Conservation (phyloP, 495 filamentous ascomycete genomes). For the Podospora bellae-mahoneyi region DNA sequence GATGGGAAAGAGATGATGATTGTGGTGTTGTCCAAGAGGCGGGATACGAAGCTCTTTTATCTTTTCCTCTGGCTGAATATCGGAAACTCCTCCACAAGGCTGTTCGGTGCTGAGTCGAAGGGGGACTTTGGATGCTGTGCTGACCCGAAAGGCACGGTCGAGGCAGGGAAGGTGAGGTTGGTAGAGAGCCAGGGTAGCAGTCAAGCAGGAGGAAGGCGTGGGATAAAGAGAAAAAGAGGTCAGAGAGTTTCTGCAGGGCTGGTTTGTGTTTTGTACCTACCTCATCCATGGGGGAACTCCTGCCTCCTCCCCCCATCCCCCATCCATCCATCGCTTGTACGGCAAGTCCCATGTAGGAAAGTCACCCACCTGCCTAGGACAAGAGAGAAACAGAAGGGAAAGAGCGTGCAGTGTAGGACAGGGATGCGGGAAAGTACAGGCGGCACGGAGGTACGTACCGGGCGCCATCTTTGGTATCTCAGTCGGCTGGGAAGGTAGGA, state of each 20-base stretch:
- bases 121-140: background rate
- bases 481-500: conserved; percentile 3
- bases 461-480: conserved; percentile 5
- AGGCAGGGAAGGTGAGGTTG: conserved; percentile 8
- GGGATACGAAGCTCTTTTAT: conserved; percentile 20
- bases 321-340: background rate
- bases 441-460: conserved; percentile 26
- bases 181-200: conserved; percentile 11
- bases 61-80: conserved; percentile 1
- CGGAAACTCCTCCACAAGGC: conserved; percentile 12
- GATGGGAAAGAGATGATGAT: conserved; percentile 10
- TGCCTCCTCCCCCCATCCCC: background rate
- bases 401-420: conserved; percentile 5
- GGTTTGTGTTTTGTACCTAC: conserved; percentile 23
- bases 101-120: background rate
- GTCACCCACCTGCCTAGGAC: background rate
- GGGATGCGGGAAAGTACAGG: conserved; percentile 22
- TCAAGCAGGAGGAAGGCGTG: conserved; percentile 13
- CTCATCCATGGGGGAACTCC: conserved; percentile 3
- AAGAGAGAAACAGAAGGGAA: conserved; percentile 1
- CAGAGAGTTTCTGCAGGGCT: conserved; percentile 23
- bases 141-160: background rate
- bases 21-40: no score
- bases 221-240: conserved; percentile 19
- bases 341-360: background rate